These are phyloP conservation scores for Leishmania lainsoni DNA, from an alignment of 208 protist species.

Conservation along the genomic window DNA sequence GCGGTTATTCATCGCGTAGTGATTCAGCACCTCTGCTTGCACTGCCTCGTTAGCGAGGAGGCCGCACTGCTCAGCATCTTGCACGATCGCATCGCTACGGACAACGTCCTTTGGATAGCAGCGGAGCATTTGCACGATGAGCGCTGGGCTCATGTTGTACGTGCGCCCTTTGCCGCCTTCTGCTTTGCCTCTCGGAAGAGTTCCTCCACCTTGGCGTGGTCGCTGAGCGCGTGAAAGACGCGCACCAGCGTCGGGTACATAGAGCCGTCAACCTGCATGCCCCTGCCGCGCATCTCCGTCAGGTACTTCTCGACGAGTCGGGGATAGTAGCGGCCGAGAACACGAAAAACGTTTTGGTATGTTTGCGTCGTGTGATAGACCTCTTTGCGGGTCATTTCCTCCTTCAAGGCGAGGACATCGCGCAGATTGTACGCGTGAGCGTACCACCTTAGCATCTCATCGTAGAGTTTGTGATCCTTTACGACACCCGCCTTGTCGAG, in stretches of 20 bases:
- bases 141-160: constrained; percentile 44
- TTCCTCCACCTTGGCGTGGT: constrained; percentile 57
- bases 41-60: constrained; percentile 69
- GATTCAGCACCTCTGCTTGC: constrained; percentile 78
- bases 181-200: constrained; percentile 80
- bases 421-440: constrained; percentile 83
- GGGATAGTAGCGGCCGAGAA: constrained; percentile 90
- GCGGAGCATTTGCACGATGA: constrained; percentile 73
- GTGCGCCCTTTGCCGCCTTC: constrained; percentile 43
- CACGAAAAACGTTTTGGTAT: constrained; percentile 86
- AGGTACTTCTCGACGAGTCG: constrained; percentile 88
- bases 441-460: constrained; percentile 92
- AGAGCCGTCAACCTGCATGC: constrained; percentile 74
- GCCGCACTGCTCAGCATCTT: constrained; percentile 70
- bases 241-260: constrained; percentile 90
- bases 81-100: constrained; percentile 59
- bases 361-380: constrained; percentile 84
- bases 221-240: constrained; percentile 79
- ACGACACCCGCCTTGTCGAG: constrained; percentile 50
- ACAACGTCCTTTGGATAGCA: constrained; percentile 50
- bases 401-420: constrained; percentile 88
- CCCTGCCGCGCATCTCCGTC: constrained; percentile 75
- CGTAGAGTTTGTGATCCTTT: constrained; percentile 80
- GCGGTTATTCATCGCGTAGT: constrained; percentile 60
- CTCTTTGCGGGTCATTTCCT: constrained; percentile 78